Percentiles rank a stretch among this genome's conserved stretches.
Evolutionary conservation across 176 grass and related monocot species (phyloP).

Genomic region (Thalia dealbata): DNA sequence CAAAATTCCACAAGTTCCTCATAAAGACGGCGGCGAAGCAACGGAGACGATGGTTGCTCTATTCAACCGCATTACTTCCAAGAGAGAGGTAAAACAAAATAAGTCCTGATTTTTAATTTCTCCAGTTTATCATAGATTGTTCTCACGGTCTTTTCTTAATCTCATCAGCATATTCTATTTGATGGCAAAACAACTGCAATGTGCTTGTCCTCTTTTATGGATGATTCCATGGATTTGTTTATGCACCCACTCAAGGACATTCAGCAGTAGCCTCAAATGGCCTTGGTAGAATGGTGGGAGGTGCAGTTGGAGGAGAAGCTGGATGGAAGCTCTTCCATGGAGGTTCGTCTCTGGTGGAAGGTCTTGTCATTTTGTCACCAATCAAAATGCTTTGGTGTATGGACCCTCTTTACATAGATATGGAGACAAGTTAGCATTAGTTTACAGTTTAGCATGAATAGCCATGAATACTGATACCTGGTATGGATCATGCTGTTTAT

Average conservation of each 20-base stretch:
- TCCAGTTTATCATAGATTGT: neutral
- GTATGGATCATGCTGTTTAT: slow-evolving; percentile 19
- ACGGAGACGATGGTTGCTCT: no score
- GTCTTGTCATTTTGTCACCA: slow-evolving; percentile 93
- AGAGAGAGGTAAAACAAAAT: slow-evolving; percentile 44
- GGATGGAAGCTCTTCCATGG: slow-evolving; percentile 97
- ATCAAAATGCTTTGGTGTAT: slow-evolving; percentile 92
- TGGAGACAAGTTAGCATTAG: neutral
- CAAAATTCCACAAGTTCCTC: no score
- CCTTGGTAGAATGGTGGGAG: slow-evolving; percentile 97
- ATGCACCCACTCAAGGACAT: slow-evolving; percentile 49
- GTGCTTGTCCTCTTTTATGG: slow-evolving; percentile 65
- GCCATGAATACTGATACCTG: slow-evolving; percentile 7
- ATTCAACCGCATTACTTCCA: slow-evolving; percentile 82
- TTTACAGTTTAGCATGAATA: slow-evolving; percentile 1
- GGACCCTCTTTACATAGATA: slow-evolving; percentile 27
- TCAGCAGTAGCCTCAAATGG: slow-evolving; percentile 48
- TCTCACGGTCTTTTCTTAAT: neutral
- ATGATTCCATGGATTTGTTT: slow-evolving; percentile 52
- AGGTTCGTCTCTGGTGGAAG: slow-evolving; percentile 66
- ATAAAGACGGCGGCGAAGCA: no score
- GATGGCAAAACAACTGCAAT: slow-evolving; percentile 73
- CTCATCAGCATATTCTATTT: slow-evolving; percentile 48
- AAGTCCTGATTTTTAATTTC: neutral
- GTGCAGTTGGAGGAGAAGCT: slow-evolving; percentile 68